Evolutionary conservation across 2,329 filamentous ascomycete species (phyloP).

Genomic region (Ophiognomonia clavigignenti-juglandacearum): DNA sequence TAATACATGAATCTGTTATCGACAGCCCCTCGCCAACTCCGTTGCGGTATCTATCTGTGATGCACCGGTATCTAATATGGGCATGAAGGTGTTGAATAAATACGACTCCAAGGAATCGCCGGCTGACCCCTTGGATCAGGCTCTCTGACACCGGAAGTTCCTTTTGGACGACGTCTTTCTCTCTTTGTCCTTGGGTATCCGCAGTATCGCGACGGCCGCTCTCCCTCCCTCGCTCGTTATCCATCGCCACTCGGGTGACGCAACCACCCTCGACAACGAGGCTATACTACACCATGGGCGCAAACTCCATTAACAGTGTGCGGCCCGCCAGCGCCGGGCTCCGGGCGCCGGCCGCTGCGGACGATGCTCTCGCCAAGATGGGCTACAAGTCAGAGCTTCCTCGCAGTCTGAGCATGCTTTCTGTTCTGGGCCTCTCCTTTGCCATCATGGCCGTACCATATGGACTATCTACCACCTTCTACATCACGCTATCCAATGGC

Average conservation of each 20-base stretch:
- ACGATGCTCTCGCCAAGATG: conserved; percentile 59
- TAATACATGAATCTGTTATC: neutral
- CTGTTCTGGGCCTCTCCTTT: conserved; percentile 63
- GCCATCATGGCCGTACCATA: conserved; percentile 72
- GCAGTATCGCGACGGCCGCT: too few relatives aligned
- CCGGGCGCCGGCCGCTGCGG: conserved; percentile 31
- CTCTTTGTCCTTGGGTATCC: neutral
- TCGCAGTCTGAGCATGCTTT: conserved; percentile 61
- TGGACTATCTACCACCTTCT: conserved; percentile 63
- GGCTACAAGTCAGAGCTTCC: conserved; percentile 65
- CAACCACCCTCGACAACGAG: too few relatives aligned
- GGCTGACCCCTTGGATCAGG: neutral
- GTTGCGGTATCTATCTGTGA: neutral
- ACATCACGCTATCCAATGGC: conserved; percentile 63
- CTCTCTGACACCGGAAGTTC: too few relatives aligned
- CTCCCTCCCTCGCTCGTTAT: neutral
- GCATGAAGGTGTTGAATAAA: neutral
- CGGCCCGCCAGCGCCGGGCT: neutral
- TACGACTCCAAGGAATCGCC: neutral
- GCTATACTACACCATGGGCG: neutral
- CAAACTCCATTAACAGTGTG: conserved; percentile 3
- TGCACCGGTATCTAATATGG: neutral
- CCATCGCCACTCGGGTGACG: neutral
- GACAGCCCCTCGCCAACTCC: too few relatives aligned
- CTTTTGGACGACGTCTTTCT: neutral